A percentile compares a stretch with the other conserved stretches of the same genome.
phyloP scores from a whole-genome alignment of 768 basidiomycete genomes.

The Lactifluus rugatus region DNA sequence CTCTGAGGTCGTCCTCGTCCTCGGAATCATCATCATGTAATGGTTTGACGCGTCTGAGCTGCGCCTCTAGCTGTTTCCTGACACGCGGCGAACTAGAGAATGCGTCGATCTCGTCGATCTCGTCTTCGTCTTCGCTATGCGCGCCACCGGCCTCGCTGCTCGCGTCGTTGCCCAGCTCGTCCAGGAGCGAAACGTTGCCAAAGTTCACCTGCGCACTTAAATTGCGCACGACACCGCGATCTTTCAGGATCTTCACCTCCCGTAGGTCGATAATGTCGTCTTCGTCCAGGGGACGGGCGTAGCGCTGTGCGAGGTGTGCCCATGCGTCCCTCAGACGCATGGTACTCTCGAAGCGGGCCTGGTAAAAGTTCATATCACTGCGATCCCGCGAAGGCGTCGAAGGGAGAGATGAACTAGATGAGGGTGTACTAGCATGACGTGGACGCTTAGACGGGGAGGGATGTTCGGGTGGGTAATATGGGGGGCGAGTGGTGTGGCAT shows the following conservation, averaged over 20 bases:
- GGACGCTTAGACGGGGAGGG: conserved; percentile 40
- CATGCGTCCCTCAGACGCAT: conserved; percentile 52
- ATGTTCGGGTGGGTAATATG: conserved; percentile 19
- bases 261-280: conserved; percentile 71
- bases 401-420: conserved; percentile 25
- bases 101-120: conserved; percentile 49
- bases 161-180: conserved; percentile 28
- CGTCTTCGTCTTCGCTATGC: conserved; percentile 43
- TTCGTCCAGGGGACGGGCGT: conserved; percentile 57
- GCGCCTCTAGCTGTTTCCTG: conserved; percentile 27
- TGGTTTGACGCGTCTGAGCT: conserved; percentile 29
- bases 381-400: conserved; percentile 15
- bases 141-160: conserved; percentile 29
- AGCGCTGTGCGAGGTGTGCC: conserved; percentile 59
- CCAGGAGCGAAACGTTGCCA: conserved; percentile 39
- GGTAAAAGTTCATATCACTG: conserved; percentile 35
- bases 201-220: conserved; percentile 36
- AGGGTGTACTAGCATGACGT: conserved; percentile 39
- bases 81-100: conserved; percentile 31
- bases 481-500: conserved; percentile 23
- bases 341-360: conserved; percentile 47
- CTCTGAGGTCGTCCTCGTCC: conserved; percentile 53
- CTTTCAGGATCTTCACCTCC: conserved; percentile 51
- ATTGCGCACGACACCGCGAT: conserved; percentile 54
- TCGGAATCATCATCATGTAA: conserved; percentile 36